Evolutionary conservation across 2,329 filamentous ascomycete species (phyloP).

Genomic region (Fusarium incarnatum): DNA sequence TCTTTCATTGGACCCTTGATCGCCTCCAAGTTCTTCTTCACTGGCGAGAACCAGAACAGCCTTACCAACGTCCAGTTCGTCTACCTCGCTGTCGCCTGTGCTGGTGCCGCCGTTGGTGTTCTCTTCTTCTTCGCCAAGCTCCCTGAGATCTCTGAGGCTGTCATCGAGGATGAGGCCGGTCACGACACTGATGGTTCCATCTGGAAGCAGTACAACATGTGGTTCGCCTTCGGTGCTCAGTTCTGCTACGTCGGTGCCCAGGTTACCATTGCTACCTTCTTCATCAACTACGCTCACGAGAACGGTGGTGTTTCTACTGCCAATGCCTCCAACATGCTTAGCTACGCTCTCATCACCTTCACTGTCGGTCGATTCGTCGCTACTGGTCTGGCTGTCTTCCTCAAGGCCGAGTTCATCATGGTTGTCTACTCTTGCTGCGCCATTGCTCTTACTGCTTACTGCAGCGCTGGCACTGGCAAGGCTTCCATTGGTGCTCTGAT

Average conservation of each 20-base stretch:
- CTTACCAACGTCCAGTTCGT: slow-evolving; percentile 80
- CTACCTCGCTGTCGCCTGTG: slow-evolving; percentile 75
- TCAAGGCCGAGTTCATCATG: slow-evolving; percentile 75
- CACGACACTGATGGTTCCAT: slow-evolving; percentile 70
- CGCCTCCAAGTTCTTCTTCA: slow-evolving; percentile 79
- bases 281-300: slow-evolving; percentile 78
- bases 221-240: slow-evolving; percentile 80
- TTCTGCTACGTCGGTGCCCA: slow-evolving; percentile 84
- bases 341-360: slow-evolving; percentile 81
- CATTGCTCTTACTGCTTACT: slow-evolving; percentile 67
- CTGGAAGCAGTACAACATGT: slow-evolving; percentile 77
- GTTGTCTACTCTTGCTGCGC: slow-evolving; percentile 72
- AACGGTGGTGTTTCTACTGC: slow-evolving; percentile 64
- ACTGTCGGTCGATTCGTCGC: slow-evolving; percentile 77
- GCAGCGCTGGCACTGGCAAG: slow-evolving; percentile 57
- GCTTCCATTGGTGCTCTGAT: slow-evolving; percentile 72
- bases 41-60: slow-evolving; percentile 65
- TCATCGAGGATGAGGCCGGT: slow-evolving; percentile 57
- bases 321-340: slow-evolving; percentile 72
- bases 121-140: slow-evolving; percentile 76
- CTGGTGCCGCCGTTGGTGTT: slow-evolving; percentile 73
- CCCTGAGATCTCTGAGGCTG: slow-evolving; percentile 73
- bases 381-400: slow-evolving; percentile 72
- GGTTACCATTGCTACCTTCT: slow-evolving; percentile 72
- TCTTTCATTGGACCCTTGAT: slow-evolving; percentile 78